Percentiles rank a stretch among this genome's conserved stretches.
Evolutionary conservation across 371 early-diverging fungal species (phyloP).

Genomic region (Chytridium lagenaria): DNA sequence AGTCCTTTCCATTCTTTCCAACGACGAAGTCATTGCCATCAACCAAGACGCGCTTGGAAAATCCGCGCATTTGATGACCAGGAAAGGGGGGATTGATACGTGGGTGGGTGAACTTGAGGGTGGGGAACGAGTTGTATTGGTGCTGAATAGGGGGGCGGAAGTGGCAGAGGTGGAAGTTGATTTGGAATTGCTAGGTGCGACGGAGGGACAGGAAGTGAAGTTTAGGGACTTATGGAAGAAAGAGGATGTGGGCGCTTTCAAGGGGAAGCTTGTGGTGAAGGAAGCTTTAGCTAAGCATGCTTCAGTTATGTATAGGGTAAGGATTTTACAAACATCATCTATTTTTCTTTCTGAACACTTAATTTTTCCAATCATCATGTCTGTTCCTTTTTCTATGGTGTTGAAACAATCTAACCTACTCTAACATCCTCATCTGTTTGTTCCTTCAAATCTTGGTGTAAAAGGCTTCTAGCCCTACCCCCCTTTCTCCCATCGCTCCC

Average conservation of each 20-base stretch:
- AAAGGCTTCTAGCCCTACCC: background rate
- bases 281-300: constrained; percentile 1
- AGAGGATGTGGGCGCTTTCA: constrained; percentile 15
- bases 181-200: constrained; percentile 1
- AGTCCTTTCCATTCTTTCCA: constrained; percentile 38
- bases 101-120: constrained; percentile 42
- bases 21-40: constrained; percentile 52
- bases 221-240: constrained; percentile 24
- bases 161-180: background rate
- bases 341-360: no score
- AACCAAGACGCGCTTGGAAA: constrained; percentile 53
- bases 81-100: constrained; percentile 24
- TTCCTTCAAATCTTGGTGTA: background rate
- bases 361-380: no score
- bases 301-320: constrained; percentile 10
- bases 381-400: no score
- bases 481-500: background rate
- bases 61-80: no score
- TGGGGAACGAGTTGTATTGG: constrained; percentile 30
- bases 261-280: background rate
- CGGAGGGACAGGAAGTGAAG: constrained; percentile 1
- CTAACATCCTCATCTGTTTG: background rate
- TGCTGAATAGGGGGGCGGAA: constrained; percentile 29
- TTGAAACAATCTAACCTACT: no score
- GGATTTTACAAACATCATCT: no score